phyloP scores from a whole-genome alignment of 208 protist species.

The Novymonas esmeraldas region DNA sequence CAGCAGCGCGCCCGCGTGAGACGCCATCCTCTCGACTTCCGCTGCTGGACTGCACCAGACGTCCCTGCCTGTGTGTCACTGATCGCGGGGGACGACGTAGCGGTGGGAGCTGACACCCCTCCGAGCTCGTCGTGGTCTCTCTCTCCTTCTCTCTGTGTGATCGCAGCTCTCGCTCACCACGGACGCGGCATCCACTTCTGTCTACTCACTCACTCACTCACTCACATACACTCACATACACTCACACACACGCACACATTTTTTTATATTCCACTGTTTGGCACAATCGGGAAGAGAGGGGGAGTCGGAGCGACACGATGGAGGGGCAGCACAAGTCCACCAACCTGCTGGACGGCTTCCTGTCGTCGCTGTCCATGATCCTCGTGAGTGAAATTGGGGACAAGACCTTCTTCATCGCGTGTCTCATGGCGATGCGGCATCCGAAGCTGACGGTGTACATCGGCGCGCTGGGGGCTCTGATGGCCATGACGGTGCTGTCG shows the following conservation, averaged over 20 bases:
- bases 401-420: constrained; percentile 98
- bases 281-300: too few relatives aligned
- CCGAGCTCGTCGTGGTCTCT: too few relatives aligned
- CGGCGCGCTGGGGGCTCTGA: constrained; percentile 88
- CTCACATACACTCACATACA: neutral
- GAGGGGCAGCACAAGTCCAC: constrained; percentile 20
- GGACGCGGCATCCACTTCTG: too few relatives aligned
- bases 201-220: neutral
- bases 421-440: constrained; percentile 95
- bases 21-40: too few relatives aligned
- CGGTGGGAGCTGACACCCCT: too few relatives aligned
- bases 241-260: neutral
- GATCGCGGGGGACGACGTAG: too few relatives aligned
- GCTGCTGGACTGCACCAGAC: too few relatives aligned
- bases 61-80: too few relatives aligned
- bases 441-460: constrained; percentile 80
- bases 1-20: too few relatives aligned
- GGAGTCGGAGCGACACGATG: too few relatives aligned
- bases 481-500: constrained; percentile 95
- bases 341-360: constrained; percentile 66
- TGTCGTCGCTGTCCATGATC: constrained; percentile 92
- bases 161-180: too few relatives aligned
- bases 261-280: neutral
- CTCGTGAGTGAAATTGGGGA: constrained; percentile 95
- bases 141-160: too few relatives aligned